A percentile compares a stretch with the other conserved stretches of the same genome.
Evolutionary conservation across 768 basidiomycete species (phyloP).

Genomic region (Saitozyma podzolica): DNA sequence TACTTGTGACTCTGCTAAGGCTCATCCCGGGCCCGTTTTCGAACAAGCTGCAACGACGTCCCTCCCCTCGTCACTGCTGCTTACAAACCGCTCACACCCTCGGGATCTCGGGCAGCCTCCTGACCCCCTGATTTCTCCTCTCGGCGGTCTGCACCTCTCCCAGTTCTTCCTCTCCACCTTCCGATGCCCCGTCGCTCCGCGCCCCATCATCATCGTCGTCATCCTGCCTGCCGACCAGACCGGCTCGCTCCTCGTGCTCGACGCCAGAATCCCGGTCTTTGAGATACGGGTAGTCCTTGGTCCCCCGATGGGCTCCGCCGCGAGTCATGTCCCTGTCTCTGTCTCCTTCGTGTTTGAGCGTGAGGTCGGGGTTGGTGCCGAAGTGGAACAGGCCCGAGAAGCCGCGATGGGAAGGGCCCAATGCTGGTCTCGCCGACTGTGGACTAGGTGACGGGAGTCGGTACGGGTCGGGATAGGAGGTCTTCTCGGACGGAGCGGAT

Average conservation of each 20-base stretch:
- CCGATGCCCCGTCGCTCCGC: too few relatives aligned
- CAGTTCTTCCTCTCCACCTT: too few relatives aligned
- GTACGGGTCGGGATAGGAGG: constrained; percentile 9
- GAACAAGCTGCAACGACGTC: too few relatives aligned
- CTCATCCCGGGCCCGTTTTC: too few relatives aligned
- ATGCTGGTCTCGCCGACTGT: neutral
- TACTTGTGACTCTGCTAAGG: too few relatives aligned
- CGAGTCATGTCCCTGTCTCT: constrained; percentile 9
- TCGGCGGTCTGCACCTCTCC: too few relatives aligned
- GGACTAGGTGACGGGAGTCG: neutral
- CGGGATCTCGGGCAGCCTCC: too few relatives aligned
- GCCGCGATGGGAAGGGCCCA: neutral
- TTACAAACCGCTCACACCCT: too few relatives aligned
- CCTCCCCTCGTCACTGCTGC: too few relatives aligned
- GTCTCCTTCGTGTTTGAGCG: constrained; percentile 5
- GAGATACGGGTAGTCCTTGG: constrained; percentile 36
- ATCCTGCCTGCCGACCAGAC: neutral
- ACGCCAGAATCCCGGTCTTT: neutral
- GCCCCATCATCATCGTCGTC: too few relatives aligned
- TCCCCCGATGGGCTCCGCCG: constrained; percentile 26
- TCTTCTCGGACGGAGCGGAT: neutral
- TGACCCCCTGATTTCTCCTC: too few relatives aligned
- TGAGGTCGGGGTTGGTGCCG: constrained; percentile 7
- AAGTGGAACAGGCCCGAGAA: constrained; percentile 12
- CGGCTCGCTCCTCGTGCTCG: neutral